Conservation (phyloP, 2,329 filamentous ascomycete genomes). For the Paraphoma sp. region DNA sequence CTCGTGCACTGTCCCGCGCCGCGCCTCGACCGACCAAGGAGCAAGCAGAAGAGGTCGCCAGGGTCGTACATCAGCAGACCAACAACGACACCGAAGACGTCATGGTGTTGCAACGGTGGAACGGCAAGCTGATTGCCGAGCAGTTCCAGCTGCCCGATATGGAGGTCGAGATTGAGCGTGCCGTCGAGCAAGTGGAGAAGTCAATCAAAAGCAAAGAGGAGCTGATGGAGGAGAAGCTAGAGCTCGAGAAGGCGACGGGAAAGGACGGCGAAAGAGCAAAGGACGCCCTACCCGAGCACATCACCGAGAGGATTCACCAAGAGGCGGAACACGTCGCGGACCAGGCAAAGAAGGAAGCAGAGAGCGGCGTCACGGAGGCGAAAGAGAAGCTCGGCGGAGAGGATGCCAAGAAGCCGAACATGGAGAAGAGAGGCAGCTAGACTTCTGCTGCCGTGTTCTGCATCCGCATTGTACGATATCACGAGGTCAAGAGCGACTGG, state of each 20-base stretch:
- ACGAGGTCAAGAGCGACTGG: not conserved
- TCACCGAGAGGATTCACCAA: slow-evolving; percentile 33
- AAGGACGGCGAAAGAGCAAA: slow-evolving; percentile 33
- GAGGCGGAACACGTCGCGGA: slow-evolving; percentile 31
- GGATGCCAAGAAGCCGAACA: not conserved
- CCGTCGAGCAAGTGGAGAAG: slow-evolving; percentile 58
- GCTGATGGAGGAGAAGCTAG: slow-evolving; percentile 44
- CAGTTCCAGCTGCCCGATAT: slow-evolving; percentile 57
- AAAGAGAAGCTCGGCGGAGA: slow-evolving; percentile 3
- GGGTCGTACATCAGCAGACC: slow-evolving; percentile 48
- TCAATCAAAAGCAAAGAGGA: slow-evolving; percentile 50
- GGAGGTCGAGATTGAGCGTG: slow-evolving; percentile 61
- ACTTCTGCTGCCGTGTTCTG: not conserved
- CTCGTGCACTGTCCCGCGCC: slow-evolving; percentile 48
- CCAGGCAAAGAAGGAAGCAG: slow-evolving; percentile 11
- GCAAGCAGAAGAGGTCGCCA: slow-evolving; percentile 48
- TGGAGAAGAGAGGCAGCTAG: not conserved
- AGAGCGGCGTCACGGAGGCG: slow-evolving; percentile 11
- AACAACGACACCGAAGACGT: slow-evolving; percentile 53
- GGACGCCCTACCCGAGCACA: slow-evolving; percentile 35
- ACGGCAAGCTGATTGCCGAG: slow-evolving; percentile 59
- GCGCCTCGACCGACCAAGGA: slow-evolving; percentile 45
- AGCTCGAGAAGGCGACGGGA: slow-evolving; percentile 42
- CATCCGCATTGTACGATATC: slow-evolving; percentile 1
- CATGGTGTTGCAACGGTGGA: slow-evolving; percentile 59